phyloP scores from a whole-genome alignment of 768 basidiomycete species.

The Boletus pseudopeckii region DNA sequence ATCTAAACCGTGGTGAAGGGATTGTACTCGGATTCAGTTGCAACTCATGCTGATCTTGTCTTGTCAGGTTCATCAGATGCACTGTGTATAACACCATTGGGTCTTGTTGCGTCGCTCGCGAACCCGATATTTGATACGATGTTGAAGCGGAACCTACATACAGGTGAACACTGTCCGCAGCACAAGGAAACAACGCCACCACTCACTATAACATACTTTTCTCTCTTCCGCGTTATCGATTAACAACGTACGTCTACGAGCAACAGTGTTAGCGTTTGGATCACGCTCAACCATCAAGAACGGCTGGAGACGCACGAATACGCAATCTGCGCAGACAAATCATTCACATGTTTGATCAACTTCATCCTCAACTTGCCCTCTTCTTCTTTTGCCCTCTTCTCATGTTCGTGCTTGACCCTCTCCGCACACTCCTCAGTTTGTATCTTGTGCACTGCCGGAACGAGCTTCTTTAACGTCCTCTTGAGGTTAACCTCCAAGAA shows the following conservation, averaged over 20 bases:
- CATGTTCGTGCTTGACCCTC: background rate
- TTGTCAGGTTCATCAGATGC: conserved; percentile 27
- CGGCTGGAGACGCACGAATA: conserved; percentile 7
- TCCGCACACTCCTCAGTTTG: background rate
- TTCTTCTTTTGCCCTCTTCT: conserved; percentile 5
- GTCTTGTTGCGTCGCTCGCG: conserved; percentile 12
- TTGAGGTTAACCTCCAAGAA: background rate
- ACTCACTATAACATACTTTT: background rate
- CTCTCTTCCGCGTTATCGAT: conserved; percentile 1
- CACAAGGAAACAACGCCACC: background rate
- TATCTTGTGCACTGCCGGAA: conserved; percentile 5
- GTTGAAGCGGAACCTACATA: background rate
- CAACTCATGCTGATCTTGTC: conserved; percentile 27
- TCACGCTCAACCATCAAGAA: background rate
- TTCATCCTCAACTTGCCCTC: conserved; percentile 5
- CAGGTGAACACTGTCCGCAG: background rate
- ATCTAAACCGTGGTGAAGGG: conserved; percentile 23
- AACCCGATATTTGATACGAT: conserved; percentile 2
- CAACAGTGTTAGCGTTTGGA: background rate
- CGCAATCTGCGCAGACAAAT: background rate
- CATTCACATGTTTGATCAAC: conserved; percentile 21
- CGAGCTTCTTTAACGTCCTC: conserved; percentile 8
- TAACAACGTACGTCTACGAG: conserved; percentile 12
- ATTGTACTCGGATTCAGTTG: conserved; percentile 21
- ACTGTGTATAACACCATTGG: conserved; percentile 21